Percentiles rank a stretch among this genome's conserved stretches.
phyloP scores from a whole-genome alignment of 139 green algal species.

The Micractinium conductrix region DNA sequence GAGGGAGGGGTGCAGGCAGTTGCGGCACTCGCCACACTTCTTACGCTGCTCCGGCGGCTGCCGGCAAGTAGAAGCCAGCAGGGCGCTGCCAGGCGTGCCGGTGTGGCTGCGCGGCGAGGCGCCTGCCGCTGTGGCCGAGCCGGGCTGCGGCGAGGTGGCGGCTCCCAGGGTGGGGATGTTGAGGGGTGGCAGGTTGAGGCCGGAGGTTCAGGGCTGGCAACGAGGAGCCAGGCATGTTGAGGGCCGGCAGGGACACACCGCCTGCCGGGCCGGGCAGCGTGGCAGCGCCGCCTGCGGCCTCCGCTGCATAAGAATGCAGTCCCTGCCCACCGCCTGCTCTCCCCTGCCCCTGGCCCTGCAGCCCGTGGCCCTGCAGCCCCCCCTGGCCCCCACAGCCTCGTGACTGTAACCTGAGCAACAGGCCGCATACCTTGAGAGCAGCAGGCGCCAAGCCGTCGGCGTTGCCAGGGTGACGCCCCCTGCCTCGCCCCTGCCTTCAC shows the following conservation, averaged over 20 bases:
- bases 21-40: conserved; percentile 38
- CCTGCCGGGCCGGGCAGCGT: neutral
- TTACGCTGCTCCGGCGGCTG: conserved; percentile 22
- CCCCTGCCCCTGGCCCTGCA: neutral
- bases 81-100: neutral
- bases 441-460: neutral
- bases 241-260: neutral
- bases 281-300: neutral
- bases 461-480: too few relatives aligned
- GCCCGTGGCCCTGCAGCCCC: too few relatives aligned
- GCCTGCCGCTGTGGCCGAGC: too few relatives aligned
- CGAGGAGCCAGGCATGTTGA: neutral
- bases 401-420: too few relatives aligned
- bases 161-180: conserved; percentile 1
- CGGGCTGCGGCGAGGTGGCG: neutral
- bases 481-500: too few relatives aligned
- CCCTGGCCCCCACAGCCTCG: too few relatives aligned
- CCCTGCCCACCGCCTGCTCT: neutral
- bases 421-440: too few relatives aligned
- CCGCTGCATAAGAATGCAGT: neutral
- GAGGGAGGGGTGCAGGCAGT: conserved; percentile 40
- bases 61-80: too few relatives aligned
- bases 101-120: neutral
- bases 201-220: neutral
- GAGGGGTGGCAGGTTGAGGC: conserved; percentile 4